A percentile compares a stretch with the other conserved stretches of the same genome.
Evolutionary conservation across 2,329 filamentous ascomycete genomes (phyloP).

Genomic region (Colletotrichum tofieldiae): DNA sequence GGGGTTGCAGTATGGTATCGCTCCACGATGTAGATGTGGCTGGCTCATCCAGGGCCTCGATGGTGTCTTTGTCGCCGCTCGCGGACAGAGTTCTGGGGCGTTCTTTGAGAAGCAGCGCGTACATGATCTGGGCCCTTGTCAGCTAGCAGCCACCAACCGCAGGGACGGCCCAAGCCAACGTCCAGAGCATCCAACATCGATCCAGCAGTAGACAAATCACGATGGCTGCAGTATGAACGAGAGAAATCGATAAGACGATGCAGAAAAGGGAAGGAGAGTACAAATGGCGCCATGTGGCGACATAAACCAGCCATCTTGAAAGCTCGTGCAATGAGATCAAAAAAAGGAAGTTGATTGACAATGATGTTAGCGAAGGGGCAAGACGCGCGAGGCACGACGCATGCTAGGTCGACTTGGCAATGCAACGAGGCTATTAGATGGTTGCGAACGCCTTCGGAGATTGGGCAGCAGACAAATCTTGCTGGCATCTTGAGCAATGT

Average conservation of each 20-base stretch:
- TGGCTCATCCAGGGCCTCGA: constrained; percentile 1
- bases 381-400: background rate
- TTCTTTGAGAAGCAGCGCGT: constrained; percentile 18
- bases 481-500: background rate
- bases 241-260: constrained; percentile 32
- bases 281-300: constrained; percentile 39
- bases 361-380: constrained; percentile 11
- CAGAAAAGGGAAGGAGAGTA: constrained; percentile 41
- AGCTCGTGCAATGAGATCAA: constrained; percentile 13
- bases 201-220: background rate
- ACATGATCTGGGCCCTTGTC: background rate
- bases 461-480: constrained; percentile 7
- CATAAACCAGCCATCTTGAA: constrained; percentile 11
- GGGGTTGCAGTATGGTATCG: background rate
- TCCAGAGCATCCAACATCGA: background rate
- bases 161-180: background rate
- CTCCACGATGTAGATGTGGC: background rate
- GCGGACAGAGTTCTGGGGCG: constrained; percentile 11
- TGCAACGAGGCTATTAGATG: constrained; percentile 38
- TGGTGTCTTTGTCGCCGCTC: constrained; percentile 19
- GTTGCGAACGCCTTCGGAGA: background rate
- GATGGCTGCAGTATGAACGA: background rate
- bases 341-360: constrained; percentile 38
- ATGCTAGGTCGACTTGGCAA: constrained; percentile 38
- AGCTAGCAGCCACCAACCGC: constrained; percentile 6